Evolutionary conservation across 2,329 filamentous ascomycete genomes (phyloP).

Genomic region (Pleoardoris graminearum): DNA sequence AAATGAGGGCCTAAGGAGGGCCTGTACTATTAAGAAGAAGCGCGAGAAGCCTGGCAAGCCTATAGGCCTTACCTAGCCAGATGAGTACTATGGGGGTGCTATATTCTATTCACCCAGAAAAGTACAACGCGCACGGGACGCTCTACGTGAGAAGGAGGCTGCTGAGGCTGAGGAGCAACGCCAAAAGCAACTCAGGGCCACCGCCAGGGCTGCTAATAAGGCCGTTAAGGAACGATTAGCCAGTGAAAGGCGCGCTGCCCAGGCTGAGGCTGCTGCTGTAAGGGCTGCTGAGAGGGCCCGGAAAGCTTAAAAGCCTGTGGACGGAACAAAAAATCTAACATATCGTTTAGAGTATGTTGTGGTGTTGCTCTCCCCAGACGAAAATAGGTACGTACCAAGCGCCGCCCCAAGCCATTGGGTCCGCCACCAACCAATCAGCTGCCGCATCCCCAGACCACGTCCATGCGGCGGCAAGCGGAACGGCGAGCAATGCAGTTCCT

Average conservation of each 20-base stretch:
- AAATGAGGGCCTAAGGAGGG: background rate
- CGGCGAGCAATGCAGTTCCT: background rate
- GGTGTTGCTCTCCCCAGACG: background rate
- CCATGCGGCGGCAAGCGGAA: constrained; percentile 3
- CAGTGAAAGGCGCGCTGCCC: background rate
- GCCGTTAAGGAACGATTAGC: background rate
- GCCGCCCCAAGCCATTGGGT: background rate
- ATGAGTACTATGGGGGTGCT: background rate
- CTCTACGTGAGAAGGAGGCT: background rate
- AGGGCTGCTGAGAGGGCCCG: background rate
- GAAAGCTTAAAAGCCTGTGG: background rate
- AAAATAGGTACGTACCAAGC: constrained; percentile 2
- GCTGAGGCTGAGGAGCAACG: background rate
- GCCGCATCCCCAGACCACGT: constrained; percentile 1
- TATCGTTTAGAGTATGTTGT: background rate
- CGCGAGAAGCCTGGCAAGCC: background rate
- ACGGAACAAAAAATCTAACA: background rate
- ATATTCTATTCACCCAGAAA: background rate
- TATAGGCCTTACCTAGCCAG: background rate
- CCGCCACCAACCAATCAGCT: background rate
- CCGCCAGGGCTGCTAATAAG: background rate
- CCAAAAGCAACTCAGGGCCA: constrained; percentile 1
- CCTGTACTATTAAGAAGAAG: background rate
- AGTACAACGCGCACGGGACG: background rate
- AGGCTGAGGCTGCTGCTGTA: background rate